A percentile compares a stretch with the other conserved stretches of the same genome.
Evolutionary conservation across 78 protist species (phyloP).

Genomic region (Dictyostelium brefeldianum): DNA sequence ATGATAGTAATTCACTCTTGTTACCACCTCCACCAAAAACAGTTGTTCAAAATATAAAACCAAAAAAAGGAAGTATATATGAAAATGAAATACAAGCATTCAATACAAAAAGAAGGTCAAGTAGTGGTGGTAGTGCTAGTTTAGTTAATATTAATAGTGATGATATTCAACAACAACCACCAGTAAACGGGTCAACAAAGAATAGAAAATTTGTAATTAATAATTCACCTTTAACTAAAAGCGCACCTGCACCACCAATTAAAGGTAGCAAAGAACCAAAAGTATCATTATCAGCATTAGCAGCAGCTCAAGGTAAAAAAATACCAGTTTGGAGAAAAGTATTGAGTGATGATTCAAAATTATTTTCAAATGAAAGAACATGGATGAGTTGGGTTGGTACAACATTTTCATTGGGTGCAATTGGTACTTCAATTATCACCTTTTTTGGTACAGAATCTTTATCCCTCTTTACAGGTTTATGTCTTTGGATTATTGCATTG

Average conservation of each 20-base stretch:
- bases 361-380: slow-evolving; percentile 75
- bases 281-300: slow-evolving; percentile 10
- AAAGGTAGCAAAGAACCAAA: not conserved
- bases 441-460: slow-evolving; percentile 69
- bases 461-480: slow-evolving; percentile 48
- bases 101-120: not conserved
- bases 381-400: slow-evolving; percentile 82
- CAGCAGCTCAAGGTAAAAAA: slow-evolving; percentile 27
- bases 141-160: not conserved
- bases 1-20: not conserved
- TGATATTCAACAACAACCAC: not conserved
- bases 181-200: not conserved
- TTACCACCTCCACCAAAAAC: slow-evolving; percentile 46
- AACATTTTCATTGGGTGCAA: slow-evolving; percentile 68
- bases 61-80: slow-evolving; percentile 29
- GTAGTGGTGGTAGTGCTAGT: not conserved
- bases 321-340: slow-evolving; percentile 76
- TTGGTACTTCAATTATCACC: slow-evolving; percentile 70
- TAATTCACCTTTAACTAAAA: too few species aligned
- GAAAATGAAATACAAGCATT: slow-evolving; percentile 28
- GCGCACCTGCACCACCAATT: too few species aligned
- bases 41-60: slow-evolving; percentile 10
- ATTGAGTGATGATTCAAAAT: slow-evolving; percentile 57
- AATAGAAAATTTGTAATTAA: not conserved
- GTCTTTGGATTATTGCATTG: slow-evolving; percentile 71